Evolutionary conservation across 331 rosid species (phyloP), one percentile per base, ranked within the genome.

Genomic region (Pyracantha coccinea): DNA sequence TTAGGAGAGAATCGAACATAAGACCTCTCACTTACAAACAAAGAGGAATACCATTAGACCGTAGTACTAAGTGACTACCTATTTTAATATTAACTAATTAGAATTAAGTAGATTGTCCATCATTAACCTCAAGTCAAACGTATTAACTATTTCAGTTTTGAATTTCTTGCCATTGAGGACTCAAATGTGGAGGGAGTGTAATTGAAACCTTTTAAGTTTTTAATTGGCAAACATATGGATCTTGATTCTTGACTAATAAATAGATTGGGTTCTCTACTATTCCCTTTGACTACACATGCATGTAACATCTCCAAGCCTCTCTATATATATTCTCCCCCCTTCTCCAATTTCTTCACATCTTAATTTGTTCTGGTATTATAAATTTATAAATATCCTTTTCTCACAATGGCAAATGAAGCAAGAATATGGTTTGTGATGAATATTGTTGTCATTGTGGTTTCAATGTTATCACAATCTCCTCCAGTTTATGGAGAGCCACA

Each of bases 401-500:
- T 23, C 63, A 4, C 29, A 29, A 53, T 31, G 75, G 52, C 75
- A 60, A 24, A 12, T 2, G 8, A 10, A 16, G 5, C 9, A 24
- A n/a, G 33, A 60, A 25, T 13, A 2, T 25, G 4, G 10, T 57
- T 57, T 28, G 24, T 57, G 7, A 57, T 1, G 62, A 52, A 52
- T 55, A 6, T 59, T 25, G 65, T 13, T 32, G 45, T 57, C 33
- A 28, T 71, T 65, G 32, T 68, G 27, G 6, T 57, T 8, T 38
- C 66, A 32, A 20, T 8, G 31, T 4, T 72, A 21, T 57, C 28
- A 44, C 29, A 66, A 25, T 14, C 31, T 20, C 28, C 25, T 66
- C 69, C 31, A 10, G 78, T 58, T 12, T 14, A 44, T 20, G 89
- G 86, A 73, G 28, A 33, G 45, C 86, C 83, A 0, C 74, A 79